Evolutionary conservation across 441 rosid genomes (phyloP), one percentile per base, ranked within the genome.

Genomic region (Jatropha multifida): DNA sequence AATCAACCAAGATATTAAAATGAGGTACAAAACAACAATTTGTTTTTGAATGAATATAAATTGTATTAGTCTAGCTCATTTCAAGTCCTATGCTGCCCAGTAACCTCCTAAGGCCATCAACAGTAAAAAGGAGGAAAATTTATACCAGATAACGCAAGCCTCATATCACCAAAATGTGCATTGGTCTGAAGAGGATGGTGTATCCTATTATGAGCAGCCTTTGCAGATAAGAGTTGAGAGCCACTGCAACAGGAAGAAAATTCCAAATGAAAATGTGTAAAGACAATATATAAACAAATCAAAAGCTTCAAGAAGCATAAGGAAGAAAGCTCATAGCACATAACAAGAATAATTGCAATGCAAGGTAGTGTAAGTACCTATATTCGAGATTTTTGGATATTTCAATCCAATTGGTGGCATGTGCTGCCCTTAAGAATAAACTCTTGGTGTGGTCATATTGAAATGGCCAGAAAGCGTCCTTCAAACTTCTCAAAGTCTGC

Each of bases 401-500:
- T 68, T 84, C 89, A 38, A 70, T 46, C 67, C 83, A 84, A 67
- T 88, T 83, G 58, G 91, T 89, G 62, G 89, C 90, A 71, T 76
- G 70, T 51, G 88, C 92, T n/a, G 94, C 94, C 68, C 84, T 79
- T 82, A 90, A 80, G 76, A 90, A 90, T 80, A 84, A 81, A 78
- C 90, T 88, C 76, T 75, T 78, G 41, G 82, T 62, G 18, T 40
- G 75, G 80, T 83, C 86, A 72, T 81, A 77, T 71, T 87, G 90
- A 84, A 88, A 90, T 72, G 94, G 94, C 94, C 92, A 90, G 79
- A 90, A 88, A 74, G 85, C 87, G 74, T 63, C 86, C 84, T 88
- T 90, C 84, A 88, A 83, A 80, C 75, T 83, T 78, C 82, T 81
- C 77, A 88, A 82, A 64, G 83, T 76, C 94, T 90, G 85, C 81